Percentiles rank a stretch among this genome's conserved stretches.
These are phyloP conservation scores for Chaetomium sp. DNA, from an alignment of 2,329 filamentous ascomycete genomes.

Conservation along the genomic window DNA sequence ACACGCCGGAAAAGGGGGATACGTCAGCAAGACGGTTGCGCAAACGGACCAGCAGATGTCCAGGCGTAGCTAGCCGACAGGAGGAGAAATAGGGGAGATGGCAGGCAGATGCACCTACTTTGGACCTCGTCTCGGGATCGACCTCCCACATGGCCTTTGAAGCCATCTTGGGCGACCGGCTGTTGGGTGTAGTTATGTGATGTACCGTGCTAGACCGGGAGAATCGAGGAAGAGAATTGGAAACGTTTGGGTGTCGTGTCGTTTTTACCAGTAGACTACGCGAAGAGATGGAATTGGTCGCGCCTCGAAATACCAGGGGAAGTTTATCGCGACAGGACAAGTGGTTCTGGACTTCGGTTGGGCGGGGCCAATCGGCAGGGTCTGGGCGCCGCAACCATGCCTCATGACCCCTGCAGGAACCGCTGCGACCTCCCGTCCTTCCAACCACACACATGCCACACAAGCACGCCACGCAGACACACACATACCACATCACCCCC, in stretches of 20 bases:
- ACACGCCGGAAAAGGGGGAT: constrained; percentile 12
- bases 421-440: background rate
- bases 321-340: constrained; percentile 7
- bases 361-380: constrained; percentile 15
- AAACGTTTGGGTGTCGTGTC: constrained; percentile 7
- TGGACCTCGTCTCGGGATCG: constrained; percentile 93
- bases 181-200: constrained; percentile 3
- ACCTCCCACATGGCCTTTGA: constrained; percentile 96
- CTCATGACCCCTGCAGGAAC: constrained; percentile 23
- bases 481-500: background rate
- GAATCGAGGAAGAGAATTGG: background rate
- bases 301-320: background rate
- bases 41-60: background rate
- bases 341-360: constrained; percentile 20
- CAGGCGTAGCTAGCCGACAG: background rate
- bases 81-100: background rate
- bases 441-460: background rate
- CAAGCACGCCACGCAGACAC: background rate
- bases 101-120: constrained; percentile 56
- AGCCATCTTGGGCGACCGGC: constrained; percentile 49
- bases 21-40: background rate
- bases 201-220: background rate
- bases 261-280: constrained; percentile 8
- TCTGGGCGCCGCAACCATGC: background rate
- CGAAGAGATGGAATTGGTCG: background rate